Conservation (phyloP, 257 asterid genomes). For the Plantago major region DNA sequence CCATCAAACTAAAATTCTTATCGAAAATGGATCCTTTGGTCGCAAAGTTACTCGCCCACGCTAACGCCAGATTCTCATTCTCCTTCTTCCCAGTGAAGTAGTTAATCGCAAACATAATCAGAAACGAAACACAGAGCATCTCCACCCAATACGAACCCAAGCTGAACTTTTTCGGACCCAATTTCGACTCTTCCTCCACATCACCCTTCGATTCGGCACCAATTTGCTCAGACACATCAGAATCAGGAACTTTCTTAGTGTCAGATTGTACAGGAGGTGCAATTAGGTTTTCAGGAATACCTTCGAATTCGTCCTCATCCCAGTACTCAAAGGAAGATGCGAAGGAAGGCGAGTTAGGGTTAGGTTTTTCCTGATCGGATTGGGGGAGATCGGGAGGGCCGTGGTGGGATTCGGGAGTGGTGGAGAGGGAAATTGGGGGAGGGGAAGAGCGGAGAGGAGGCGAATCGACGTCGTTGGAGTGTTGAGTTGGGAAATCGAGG, state of each 20-base stretch:
- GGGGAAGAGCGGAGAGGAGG: constrained; percentile 42
- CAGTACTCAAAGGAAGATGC: constrained; percentile 32
- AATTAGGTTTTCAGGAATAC: constrained; percentile 42
- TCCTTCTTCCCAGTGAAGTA: constrained; percentile 44
- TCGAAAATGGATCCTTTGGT: constrained; percentile 71
- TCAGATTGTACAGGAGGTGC: constrained; percentile 15
- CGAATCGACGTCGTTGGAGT: constrained; percentile 26
- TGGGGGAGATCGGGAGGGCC: constrained; percentile 41
- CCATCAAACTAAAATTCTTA: constrained; percentile 78
- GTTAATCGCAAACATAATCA: constrained; percentile 53
- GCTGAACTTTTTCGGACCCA: constrained; percentile 28
- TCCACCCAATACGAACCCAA: constrained; percentile 51
- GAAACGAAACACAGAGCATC: constrained; percentile 61
- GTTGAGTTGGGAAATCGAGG: constrained; percentile 35
- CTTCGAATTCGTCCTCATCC: constrained; percentile 97
- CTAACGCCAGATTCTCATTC: constrained; percentile 46
- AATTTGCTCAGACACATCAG: constrained; percentile 24
- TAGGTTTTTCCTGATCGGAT: constrained; percentile 36
- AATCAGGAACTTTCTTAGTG: background rate
- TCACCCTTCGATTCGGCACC: constrained; percentile 23
- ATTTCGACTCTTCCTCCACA: constrained; percentile 7
- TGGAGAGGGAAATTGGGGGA: constrained; percentile 53
- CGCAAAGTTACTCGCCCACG: constrained; percentile 81
- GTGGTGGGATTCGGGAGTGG: constrained; percentile 52
- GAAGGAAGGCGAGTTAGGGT: constrained; percentile 40